Evolutionary conservation across 805 yeast species (phyloP), one percentile per base, ranked within the genome.

Genomic region (Clavispora asparagi): DNA sequence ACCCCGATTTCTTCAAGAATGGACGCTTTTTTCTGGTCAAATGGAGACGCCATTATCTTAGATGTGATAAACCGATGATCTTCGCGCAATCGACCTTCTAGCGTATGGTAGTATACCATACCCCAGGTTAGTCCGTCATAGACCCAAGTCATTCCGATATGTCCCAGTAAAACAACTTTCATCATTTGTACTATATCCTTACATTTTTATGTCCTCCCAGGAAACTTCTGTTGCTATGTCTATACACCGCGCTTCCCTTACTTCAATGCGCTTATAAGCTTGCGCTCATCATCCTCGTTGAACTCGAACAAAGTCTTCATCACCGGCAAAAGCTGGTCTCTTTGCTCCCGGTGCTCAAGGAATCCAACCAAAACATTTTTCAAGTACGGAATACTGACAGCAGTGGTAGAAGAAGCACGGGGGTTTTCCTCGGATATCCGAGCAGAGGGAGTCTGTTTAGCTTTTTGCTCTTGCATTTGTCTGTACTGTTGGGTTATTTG

Each of bases 291-390:
- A 7, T 74, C 78, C 43, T 77, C 79, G 42, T 75, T 79, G 59
- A 92, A 68, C 45, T 82, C 80, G 49, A 92, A 74, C 43, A 92
- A 64, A 53, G 87, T 82, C 41, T 91, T 78, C 23, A 92, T 71
- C 7, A 94, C 98, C 0, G 98, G 97, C 29, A 94, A 68, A 38
- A 92, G 73, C 62, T 83, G 88, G 27, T 75, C 81, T 48, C 98
- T 75, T 64, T 91, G 97, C n/a, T 92, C 99, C 58, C 78, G 86
- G 60, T 87, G 96, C 59, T 91, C 97, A 45, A 94, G 65, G 61
- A 86, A 94, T 2, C 97, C 97, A 2, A 92, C 68, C n/a, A 92
- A 64, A 2, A 92, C 97, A 60, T 94, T 94, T 62, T 87, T 87
- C 43, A 90, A 74, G 61, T 92, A 92, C 11, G 95, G 87, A 17